A percentile compares a stretch with the other conserved stretches of the same genome.
Evolutionary conservation across 1,284 basidiomycete species (phyloP).

Genomic region (Leccinum pachyderme): DNA sequence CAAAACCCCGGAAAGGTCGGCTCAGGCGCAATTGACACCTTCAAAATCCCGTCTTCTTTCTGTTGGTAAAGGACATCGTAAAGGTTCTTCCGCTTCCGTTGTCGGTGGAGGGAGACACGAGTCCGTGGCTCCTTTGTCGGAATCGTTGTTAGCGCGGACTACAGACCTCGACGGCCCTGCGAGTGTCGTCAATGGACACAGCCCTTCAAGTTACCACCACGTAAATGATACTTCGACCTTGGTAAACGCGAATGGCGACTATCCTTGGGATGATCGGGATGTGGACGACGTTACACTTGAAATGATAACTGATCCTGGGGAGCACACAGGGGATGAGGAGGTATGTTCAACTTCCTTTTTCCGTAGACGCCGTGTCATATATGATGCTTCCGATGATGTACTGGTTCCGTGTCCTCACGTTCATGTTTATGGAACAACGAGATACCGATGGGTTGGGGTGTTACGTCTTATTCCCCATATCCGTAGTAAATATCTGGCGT

Average conservation of each 20-base stretch:
- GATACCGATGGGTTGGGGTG: not conserved
- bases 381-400: not conserved
- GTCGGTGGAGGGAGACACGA: conserved; percentile 17
- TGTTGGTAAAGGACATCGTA: conserved; percentile 21
- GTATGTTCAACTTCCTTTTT: conserved; percentile 36
- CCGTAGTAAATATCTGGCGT: not conserved
- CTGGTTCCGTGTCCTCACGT: not conserved
- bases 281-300: conserved; percentile 50
- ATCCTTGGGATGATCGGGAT: conserved; percentile 33
- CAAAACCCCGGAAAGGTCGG: conserved; percentile 20
- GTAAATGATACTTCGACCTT: conserved; percentile 25
- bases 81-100: conserved; percentile 24
- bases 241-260: conserved; percentile 21
- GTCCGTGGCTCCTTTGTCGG: conserved; percentile 19
- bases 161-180: conserved; percentile 12
- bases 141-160: conserved; percentile 24
- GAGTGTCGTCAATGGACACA: conserved; percentile 23
- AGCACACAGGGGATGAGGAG: conserved; percentile 69
- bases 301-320: conserved; percentile 66
- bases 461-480: not conserved
- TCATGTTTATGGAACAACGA: not conserved
- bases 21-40: conserved; percentile 18
- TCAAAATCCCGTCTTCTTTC: conserved; percentile 21
- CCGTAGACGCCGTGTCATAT: not conserved
- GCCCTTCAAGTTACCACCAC: conserved; percentile 16